These are phyloP conservation scores for Yarrowia sp. DNA, from an alignment of 805 yeast species.

Conservation along the genomic window DNA sequence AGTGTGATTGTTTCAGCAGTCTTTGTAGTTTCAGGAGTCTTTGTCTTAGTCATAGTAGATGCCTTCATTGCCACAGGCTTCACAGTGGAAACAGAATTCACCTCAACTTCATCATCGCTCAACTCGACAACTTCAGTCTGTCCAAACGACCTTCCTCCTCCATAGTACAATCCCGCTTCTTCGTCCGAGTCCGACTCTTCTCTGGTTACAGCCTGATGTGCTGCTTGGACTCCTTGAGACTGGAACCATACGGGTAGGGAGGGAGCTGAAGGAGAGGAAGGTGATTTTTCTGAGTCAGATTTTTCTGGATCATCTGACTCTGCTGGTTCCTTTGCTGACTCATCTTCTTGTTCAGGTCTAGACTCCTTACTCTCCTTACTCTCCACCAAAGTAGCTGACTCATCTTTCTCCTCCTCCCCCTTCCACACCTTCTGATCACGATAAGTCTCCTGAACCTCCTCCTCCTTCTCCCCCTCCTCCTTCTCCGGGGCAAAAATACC, in stretches of 20 bases:
- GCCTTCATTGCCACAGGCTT: too few species aligned
- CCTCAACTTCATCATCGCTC: constrained; percentile 7
- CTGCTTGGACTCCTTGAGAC: not conserved
- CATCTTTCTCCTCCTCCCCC: not conserved
- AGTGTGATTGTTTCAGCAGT: not conserved
- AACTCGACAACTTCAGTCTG: not conserved
- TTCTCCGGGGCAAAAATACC: not conserved
- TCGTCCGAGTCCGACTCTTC: constrained; percentile 14
- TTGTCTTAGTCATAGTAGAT: too few species aligned
- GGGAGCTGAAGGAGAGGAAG: too few species aligned
- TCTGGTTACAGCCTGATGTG: not conserved
- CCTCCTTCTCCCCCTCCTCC: not conserved
- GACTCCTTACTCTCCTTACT: not conserved
- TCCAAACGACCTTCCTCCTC: not conserved
- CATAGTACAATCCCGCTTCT: not conserved
- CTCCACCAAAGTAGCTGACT: not conserved
- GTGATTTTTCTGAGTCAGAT: not conserved
- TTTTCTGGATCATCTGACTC: too few species aligned
- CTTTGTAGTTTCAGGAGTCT: too few species aligned
- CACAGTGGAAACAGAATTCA: too few species aligned
- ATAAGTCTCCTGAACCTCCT: not conserved
- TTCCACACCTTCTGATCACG: constrained; percentile 10
- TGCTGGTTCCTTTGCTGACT: not conserved
- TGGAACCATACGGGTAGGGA: not conserved
- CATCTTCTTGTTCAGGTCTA: not conserved